These are phyloP conservation scores for Amaranthus hypochondriacus DNA, from an alignment of 148 eudicot genomes.

Conservation along the genomic window DNA sequence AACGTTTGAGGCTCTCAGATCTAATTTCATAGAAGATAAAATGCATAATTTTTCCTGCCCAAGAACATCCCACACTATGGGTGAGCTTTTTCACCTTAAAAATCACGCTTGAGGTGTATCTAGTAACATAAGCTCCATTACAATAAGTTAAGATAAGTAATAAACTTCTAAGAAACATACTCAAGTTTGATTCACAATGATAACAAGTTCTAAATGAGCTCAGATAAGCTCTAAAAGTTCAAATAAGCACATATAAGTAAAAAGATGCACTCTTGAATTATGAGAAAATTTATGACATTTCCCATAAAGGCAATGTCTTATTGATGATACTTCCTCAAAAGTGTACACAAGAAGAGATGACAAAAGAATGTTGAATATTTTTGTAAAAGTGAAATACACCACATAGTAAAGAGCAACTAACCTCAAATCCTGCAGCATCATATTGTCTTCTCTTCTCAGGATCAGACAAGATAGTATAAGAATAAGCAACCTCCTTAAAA, in stretches of 20 bases:
- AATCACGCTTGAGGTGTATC: too few relatives aligned
- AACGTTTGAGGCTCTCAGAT: too few relatives aligned
- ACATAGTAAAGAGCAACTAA: conserved; percentile 14
- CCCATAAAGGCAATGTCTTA: too few relatives aligned
- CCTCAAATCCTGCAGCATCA: conserved; percentile 95
- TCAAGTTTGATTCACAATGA: not conserved
- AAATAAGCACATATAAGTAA: too few relatives aligned
- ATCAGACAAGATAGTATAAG: conserved; percentile 83
- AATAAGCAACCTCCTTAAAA: conserved; percentile 94
- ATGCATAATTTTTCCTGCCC: not conserved
- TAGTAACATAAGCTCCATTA: too few relatives aligned
- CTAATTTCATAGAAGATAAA: not conserved
- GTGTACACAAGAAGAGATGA: too few relatives aligned
- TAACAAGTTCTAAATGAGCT: not conserved
- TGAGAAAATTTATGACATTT: not conserved
- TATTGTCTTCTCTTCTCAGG: conserved; percentile 97
- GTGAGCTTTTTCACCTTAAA: too few relatives aligned
- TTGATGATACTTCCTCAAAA: too few relatives aligned
- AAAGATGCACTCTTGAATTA: not conserved
- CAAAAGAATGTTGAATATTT: too few relatives aligned
- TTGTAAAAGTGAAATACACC: too few relatives aligned
- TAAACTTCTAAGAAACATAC: too few relatives aligned
- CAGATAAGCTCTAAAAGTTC: not conserved
- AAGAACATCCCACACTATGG: not conserved
- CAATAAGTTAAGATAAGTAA: too few relatives aligned